Evolutionary conservation across 2,329 filamentous ascomycete genomes (phyloP).

Genomic region (Nothophoma quercina): DNA sequence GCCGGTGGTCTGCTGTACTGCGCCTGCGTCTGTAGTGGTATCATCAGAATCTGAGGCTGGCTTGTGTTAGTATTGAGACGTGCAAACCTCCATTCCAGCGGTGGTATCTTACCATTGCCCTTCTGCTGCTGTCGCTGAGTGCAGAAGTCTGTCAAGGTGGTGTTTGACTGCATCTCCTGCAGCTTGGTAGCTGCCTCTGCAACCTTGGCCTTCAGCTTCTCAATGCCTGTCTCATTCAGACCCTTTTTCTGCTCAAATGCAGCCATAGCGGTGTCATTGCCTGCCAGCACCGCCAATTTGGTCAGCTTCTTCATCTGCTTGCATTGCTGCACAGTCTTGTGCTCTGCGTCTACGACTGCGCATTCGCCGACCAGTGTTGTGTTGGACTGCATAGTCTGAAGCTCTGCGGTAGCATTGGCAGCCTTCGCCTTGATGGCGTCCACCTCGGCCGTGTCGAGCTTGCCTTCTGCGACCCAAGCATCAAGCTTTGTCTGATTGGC

Average conservation of each 20-base stretch:
- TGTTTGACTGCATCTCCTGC: conserved; percentile 33
- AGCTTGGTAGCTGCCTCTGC: conserved; percentile 33
- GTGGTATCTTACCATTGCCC: conserved; percentile 9
- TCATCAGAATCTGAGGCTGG: background rate
- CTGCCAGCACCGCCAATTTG: conserved; percentile 32
- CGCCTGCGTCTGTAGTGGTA: background rate
- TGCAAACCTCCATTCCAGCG: background rate
- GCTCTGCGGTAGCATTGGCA: conserved; percentile 29
- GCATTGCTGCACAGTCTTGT: conserved; percentile 30
- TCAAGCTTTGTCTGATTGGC: conserved; percentile 42
- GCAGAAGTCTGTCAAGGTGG: conserved; percentile 38
- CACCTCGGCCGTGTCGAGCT: conserved; percentile 30
- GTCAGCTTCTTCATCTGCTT: conserved; percentile 31
- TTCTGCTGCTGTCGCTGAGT: conserved; percentile 25
- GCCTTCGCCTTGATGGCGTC: conserved; percentile 37
- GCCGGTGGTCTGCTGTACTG: conserved; percentile 15
- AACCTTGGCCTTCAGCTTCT: conserved; percentile 32
- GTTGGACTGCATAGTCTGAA: conserved; percentile 34
- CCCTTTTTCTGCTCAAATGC: conserved; percentile 29
- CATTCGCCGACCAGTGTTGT: conserved; percentile 37
- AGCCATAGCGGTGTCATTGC: conserved; percentile 37
- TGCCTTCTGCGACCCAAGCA: conserved; percentile 33
- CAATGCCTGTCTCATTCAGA: conserved; percentile 31
- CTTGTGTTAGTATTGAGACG: background rate
- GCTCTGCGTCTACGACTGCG: conserved; percentile 32